phyloP scores from a whole-genome alignment of 331 rosid species.

The Stylosanthes scabra region DNA sequence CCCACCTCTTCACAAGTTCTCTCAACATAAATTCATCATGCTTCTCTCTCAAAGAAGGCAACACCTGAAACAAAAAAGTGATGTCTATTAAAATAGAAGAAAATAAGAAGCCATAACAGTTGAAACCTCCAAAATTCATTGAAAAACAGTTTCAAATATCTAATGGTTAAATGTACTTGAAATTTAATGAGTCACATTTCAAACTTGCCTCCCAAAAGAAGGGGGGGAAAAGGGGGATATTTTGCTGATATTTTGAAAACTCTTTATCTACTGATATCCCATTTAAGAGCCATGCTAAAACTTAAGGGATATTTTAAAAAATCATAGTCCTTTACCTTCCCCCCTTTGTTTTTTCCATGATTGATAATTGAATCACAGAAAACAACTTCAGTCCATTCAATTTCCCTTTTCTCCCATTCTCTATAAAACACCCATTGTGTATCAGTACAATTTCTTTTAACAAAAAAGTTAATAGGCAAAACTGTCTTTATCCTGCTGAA shows the following conservation, averaged over 20 bases:
- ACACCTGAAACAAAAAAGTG: conserved; percentile 55
- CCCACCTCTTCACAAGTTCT: conserved; percentile 93
- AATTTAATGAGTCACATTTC: not conserved
- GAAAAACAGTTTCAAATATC: not conserved
- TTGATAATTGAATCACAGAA: not conserved
- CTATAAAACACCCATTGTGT: not conserved
- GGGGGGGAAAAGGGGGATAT: too few species aligned
- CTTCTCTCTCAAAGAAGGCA: conserved; percentile 86
- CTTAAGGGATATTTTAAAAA: not conserved
- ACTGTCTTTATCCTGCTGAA: not conserved
- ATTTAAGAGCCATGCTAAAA: not conserved
- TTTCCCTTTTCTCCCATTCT: conserved; percentile 16
- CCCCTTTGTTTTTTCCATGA: not conserved
- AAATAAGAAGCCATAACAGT: conserved; percentile 6
- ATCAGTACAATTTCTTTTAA: not conserved
- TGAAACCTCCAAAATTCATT: not conserved
- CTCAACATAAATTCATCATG: conserved; percentile 89
- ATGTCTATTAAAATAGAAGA: not conserved
- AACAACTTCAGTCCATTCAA: conserved; percentile 9
- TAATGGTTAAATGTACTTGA: not conserved
- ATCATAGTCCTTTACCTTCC: conserved; percentile 1
- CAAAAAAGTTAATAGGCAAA: not conserved
- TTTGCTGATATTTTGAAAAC: conserved; percentile 15
- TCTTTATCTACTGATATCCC: not conserved
- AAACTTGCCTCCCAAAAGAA: too few species aligned